These are phyloP conservation scores for Lachnellula cervina DNA, from an alignment of 2,329 filamentous ascomycete species.

Conservation along the genomic window DNA sequence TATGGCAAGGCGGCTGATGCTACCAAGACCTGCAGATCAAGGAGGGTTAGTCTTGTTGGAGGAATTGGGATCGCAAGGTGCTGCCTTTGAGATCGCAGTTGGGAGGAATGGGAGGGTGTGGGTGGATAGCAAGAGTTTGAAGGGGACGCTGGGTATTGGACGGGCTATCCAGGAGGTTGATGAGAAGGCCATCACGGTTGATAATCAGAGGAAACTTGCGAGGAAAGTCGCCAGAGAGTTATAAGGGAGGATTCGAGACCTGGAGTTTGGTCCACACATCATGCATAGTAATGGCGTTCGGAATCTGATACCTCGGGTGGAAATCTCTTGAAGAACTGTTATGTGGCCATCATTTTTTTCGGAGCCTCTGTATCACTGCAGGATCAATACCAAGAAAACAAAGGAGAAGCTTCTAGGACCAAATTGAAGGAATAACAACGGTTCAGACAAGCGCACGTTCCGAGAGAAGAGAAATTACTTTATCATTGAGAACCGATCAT, in stretches of 20 bases:
- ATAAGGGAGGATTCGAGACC: background rate
- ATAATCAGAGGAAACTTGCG: slow-evolving; percentile 67
- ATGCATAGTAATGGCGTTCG: background rate
- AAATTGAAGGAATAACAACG: no score
- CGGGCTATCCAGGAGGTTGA: slow-evolving; percentile 76
- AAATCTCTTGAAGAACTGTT: background rate
- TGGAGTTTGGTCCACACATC: background rate
- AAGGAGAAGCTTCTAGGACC: no score
- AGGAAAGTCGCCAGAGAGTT: slow-evolving; percentile 44
- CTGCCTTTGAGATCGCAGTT: slow-evolving; percentile 90
- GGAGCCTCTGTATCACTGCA: background rate
- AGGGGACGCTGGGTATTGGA: slow-evolving; percentile 72
- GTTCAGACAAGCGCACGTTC: no score
- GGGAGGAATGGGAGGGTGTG: slow-evolving; percentile 90
- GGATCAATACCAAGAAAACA: no score
- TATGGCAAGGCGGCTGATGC: slow-evolving; percentile 76
- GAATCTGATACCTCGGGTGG: background rate
- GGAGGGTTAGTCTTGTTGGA: slow-evolving; percentile 71
- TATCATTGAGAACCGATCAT: no score
- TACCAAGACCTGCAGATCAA: slow-evolving; percentile 54
- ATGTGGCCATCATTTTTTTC: background rate
- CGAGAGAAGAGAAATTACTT: no score
- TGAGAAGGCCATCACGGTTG: slow-evolving; percentile 55
- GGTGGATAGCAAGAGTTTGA: slow-evolving; percentile 75
- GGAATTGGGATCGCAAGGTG: slow-evolving; percentile 67